Evolutionary conservation across 2,329 filamentous ascomycete genomes (phyloP).

Genomic region (Neurospora sp.): DNA sequence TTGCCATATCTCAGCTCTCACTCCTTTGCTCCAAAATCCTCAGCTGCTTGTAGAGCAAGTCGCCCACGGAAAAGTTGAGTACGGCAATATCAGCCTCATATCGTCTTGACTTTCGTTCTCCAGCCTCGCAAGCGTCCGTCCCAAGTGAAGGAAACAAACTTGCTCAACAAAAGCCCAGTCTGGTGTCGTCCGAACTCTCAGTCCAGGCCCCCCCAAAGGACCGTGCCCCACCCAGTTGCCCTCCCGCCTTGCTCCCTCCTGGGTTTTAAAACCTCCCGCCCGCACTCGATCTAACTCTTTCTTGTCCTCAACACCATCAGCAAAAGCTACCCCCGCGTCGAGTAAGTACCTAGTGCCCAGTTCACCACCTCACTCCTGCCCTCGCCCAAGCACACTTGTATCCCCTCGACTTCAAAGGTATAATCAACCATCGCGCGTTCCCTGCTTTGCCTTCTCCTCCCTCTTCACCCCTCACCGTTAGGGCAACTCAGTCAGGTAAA

Average conservation of each 20-base stretch:
- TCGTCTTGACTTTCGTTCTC: background rate
- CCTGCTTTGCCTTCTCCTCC: background rate
- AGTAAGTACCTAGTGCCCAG: background rate
- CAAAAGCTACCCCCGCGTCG: background rate
- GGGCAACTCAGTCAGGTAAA: background rate
- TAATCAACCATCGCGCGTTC: background rate
- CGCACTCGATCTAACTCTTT: background rate
- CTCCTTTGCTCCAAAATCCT: background rate
- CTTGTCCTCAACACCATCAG: background rate
- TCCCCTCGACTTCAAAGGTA: background rate
- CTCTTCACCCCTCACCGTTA: background rate
- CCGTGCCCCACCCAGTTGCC: background rate
- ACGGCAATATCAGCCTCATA: background rate
- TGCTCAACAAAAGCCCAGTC: background rate
- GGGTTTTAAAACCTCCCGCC: background rate
- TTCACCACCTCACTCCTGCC: background rate
- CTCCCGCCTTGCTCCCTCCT: background rate
- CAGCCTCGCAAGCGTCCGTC: background rate
- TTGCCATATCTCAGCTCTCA: background rate
- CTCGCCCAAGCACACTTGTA: background rate
- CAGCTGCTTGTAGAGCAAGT: background rate
- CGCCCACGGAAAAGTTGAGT: background rate
- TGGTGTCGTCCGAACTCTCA: background rate
- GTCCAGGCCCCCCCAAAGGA: background rate
- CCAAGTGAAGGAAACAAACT: background rate